Percentiles rank a stretch among this genome's conserved stretches.
Conservation (phyloP, 2,329 filamentous ascomycete genomes). For the Rhexocercosporidium sp. region DNA sequence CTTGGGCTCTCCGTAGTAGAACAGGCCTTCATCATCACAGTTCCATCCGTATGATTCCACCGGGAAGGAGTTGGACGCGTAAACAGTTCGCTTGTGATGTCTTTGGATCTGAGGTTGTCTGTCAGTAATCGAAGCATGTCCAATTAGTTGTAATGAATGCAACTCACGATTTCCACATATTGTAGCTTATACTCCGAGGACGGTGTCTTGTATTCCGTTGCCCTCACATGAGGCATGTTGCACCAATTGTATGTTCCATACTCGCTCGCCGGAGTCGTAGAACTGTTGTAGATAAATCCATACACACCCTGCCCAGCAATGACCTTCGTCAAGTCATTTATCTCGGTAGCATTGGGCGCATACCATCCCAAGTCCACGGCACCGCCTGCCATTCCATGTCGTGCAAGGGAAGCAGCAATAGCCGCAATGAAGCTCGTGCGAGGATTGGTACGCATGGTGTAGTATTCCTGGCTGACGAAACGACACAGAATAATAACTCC, state of each 20-base stretch:
- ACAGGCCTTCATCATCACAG: conserved; percentile 73
- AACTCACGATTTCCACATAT: conserved; percentile 76
- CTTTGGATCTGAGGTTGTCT: conserved; percentile 63
- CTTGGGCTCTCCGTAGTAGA: conserved; percentile 68
- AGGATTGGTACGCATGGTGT: conserved; percentile 30
- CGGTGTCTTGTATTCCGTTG: conserved; percentile 64
- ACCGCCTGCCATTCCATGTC: conserved; percentile 23
- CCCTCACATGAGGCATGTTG: conserved; percentile 83
- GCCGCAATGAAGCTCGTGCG: conserved; percentile 29
- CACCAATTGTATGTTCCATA: conserved; percentile 80
- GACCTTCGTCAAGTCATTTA: conserved; percentile 66
- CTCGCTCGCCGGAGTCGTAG: conserved; percentile 56
- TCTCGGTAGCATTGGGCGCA: conserved; percentile 56
- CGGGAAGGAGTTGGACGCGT: conserved; percentile 78
- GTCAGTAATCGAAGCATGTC: not conserved
- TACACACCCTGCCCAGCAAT: conserved; percentile 67
- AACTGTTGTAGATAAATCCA: conserved; percentile 76
- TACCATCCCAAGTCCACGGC: conserved; percentile 54
- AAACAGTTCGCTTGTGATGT: conserved; percentile 85
- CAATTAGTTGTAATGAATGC: not conserved
- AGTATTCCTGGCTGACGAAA: conserved; percentile 25
- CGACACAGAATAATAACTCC: conserved; percentile 26
- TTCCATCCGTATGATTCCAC: conserved; percentile 74
- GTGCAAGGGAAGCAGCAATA: conserved; percentile 30
- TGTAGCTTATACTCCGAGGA: conserved; percentile 63